A percentile compares a stretch with the other conserved stretches of the same genome.
Evolutionary conservation across 2,329 filamentous ascomycete genomes (phyloP).

Genomic region (Cryphonectria nitschkei): DNA sequence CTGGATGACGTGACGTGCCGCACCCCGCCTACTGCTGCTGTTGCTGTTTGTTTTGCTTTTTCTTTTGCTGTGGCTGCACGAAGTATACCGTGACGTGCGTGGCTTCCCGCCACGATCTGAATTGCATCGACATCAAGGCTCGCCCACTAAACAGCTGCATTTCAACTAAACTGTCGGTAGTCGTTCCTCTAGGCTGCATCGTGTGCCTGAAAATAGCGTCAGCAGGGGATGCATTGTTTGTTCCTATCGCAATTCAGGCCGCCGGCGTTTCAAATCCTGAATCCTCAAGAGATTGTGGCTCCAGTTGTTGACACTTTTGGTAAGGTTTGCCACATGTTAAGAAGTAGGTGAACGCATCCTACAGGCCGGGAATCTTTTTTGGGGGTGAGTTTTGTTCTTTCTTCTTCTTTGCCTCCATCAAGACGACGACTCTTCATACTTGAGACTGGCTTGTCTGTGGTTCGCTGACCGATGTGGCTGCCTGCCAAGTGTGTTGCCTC

Average conservation of each 20-base stretch:
- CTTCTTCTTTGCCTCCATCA: not conserved
- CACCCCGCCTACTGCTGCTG: not conserved
- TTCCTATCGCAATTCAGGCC: not conserved
- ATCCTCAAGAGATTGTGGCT: not conserved
- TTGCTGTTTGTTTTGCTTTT: not conserved
- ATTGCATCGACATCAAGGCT: not conserved
- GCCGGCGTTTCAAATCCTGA: not conserved
- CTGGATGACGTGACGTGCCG: not conserved
- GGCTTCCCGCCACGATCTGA: not conserved
- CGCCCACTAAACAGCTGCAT: not conserved
- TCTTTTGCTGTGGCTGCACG: not conserved
- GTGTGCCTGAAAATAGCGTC: constrained; percentile 2
- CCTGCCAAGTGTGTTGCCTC: not conserved
- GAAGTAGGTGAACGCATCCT: not conserved
- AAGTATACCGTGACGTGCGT: not conserved
- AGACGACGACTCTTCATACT: not conserved
- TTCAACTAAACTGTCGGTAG: not conserved
- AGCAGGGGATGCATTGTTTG: not conserved
- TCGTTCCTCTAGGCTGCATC: not conserved
- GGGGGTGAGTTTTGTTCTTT: not conserved
- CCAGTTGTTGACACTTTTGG: not conserved
- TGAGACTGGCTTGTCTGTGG: not conserved
- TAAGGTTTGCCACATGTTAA: not conserved
- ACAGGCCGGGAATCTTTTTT: not conserved
- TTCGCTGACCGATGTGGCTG: not conserved